Conservation (phyloP, 495 filamentous ascomycete species). For the Penicillium canescens region DNA sequence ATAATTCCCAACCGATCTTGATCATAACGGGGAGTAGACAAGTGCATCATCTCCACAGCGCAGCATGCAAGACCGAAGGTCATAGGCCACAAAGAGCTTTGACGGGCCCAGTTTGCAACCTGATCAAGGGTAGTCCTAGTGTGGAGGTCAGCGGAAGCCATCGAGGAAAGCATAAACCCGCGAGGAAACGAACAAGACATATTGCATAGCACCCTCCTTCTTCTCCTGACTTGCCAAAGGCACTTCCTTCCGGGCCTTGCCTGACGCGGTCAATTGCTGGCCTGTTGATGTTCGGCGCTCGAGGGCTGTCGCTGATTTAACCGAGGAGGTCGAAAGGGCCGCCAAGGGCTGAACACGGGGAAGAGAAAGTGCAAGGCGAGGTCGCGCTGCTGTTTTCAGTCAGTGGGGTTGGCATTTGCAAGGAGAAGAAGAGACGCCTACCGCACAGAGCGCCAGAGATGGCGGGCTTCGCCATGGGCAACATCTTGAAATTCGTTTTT, state of each 20-base stretch:
- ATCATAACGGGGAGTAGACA: conserved; percentile 94
- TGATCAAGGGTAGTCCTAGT: conserved; percentile 84
- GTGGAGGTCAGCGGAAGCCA: conserved; percentile 11
- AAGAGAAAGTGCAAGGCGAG: conserved; percentile 21
- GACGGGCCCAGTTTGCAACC: conserved; percentile 92
- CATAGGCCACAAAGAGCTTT: conserved; percentile 95
- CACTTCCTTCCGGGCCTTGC: conserved; percentile 69
- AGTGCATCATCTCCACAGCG: conserved; percentile 98
- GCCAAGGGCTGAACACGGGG: conserved; percentile 33
- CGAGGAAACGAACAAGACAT: conserved; percentile 74
- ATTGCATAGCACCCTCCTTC: conserved; percentile 95
- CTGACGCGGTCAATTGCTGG: conserved; percentile 44
- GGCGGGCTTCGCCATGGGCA: conserved; percentile 31
- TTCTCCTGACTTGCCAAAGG: conserved; percentile 87
- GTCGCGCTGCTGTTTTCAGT: conserved; percentile 27
- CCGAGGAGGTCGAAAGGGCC: conserved; percentile 42
- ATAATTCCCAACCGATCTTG: conserved; percentile 96
- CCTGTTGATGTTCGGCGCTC: conserved; percentile 44
- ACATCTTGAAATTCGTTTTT: conserved; percentile 20
- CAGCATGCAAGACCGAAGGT: conserved; percentile 97
- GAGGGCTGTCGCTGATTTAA: conserved; percentile 44
- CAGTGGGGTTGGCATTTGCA: conserved; percentile 5
- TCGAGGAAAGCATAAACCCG: background rate
- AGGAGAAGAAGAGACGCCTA: conserved; percentile 13
- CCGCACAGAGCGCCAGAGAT: conserved; percentile 33